Evolutionary conservation across 2,329 filamentous ascomycete genomes (phyloP).

Genomic region (Neocucurbitaria cava): DNA sequence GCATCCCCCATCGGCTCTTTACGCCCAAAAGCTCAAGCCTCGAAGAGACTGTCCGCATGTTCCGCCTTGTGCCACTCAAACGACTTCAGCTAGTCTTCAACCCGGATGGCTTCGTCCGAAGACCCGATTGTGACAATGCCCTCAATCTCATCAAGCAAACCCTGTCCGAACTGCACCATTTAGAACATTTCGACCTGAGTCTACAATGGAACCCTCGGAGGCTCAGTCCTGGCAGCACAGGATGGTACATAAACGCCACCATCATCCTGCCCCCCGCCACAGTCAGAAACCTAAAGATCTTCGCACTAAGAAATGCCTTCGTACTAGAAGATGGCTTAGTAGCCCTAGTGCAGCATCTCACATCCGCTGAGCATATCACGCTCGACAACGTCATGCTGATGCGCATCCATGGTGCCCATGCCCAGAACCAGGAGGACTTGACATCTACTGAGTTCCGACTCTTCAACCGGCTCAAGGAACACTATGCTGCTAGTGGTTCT

Average conservation of each 20-base stretch:
- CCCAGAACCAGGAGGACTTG: too few relatives aligned
- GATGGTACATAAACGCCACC: not conserved
- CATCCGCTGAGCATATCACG: constrained; percentile 1
- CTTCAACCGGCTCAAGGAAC: not conserved
- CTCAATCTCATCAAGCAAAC: not conserved
- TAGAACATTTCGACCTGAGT: constrained; percentile 21
- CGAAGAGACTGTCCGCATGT: constrained; percentile 13
- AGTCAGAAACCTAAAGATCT: not conserved
- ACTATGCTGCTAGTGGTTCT: not conserved
- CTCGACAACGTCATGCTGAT: constrained; percentile 3
- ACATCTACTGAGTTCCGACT: not conserved
- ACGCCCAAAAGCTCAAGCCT: constrained; percentile 3
- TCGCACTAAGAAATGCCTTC: constrained; percentile 6
- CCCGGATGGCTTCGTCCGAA: not conserved
- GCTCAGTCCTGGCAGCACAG: too few relatives aligned
- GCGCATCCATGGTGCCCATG: not conserved
- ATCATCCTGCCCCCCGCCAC: constrained; percentile 4
- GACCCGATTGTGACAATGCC: not conserved
- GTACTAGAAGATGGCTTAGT: not conserved
- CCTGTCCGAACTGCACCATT: constrained; percentile 5
- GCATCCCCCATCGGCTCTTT: constrained; percentile 11
- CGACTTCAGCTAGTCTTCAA: constrained; percentile 13
- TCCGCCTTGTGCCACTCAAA: constrained; percentile 9
- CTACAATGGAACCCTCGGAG: constrained; percentile 1
- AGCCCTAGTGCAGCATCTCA: not conserved